Evolutionary conservation across 306 rosid species (phyloP).

Genomic region (Cucumis cinereus): DNA sequence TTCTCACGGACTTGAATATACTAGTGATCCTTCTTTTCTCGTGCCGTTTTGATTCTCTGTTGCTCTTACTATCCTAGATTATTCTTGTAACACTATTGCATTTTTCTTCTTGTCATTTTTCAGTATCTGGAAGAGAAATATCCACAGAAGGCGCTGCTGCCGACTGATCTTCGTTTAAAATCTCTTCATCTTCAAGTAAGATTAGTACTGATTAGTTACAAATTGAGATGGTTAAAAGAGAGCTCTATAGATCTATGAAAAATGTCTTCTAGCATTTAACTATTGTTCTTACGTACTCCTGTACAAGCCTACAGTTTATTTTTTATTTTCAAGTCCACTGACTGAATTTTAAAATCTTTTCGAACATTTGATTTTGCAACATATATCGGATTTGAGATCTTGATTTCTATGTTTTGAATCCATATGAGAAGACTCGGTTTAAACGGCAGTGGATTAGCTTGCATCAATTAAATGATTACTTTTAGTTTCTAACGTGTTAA

Average conservation of each 20-base stretch:
- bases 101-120: not conserved
- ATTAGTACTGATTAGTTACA: not conserved
- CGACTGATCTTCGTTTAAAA: slow-evolving; percentile 25
- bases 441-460: not conserved
- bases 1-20: not conserved
- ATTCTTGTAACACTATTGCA: not conserved
- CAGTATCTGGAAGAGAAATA: slow-evolving; percentile 41
- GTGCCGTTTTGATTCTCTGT: not conserved
- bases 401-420: not conserved
- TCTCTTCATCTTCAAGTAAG: slow-evolving; percentile 42
- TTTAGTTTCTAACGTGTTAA: not conserved
- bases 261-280: not conserved
- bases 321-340: not conserved
- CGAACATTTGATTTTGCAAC: not conserved
- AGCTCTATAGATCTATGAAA: not conserved
- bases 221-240: not conserved
- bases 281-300: not conserved
- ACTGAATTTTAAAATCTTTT: not conserved
- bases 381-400: not conserved
- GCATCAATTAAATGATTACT: not conserved
- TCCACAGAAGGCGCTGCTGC: slow-evolving; percentile 27
- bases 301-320: not conserved
- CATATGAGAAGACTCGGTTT: not conserved
- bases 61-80: not conserved
- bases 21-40: not conserved